A percentile compares a stretch with the other conserved stretches of the same genome.
Evolutionary conservation across 208 protist genomes (phyloP).

Genomic region (Acanthamoeba quina): DNA sequence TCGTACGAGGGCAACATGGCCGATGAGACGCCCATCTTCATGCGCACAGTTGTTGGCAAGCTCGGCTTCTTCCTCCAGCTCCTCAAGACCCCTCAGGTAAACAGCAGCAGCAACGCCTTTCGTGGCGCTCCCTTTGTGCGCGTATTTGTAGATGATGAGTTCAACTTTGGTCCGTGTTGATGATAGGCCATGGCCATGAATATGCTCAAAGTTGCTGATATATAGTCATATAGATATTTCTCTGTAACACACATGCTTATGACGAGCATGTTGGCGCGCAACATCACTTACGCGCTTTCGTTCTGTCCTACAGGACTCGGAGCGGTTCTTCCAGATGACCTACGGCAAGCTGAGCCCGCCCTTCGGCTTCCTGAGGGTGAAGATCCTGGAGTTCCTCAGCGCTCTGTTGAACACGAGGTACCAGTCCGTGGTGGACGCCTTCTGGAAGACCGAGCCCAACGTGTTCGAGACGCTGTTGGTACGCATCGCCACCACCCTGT

Average conservation of each 20-base stretch:
- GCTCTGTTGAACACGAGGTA: constrained; percentile 55
- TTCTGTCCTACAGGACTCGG: neutral
- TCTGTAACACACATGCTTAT: too few species aligned
- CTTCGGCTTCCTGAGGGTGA: constrained; percentile 49
- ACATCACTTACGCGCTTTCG: neutral
- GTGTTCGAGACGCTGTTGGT: constrained; percentile 52
- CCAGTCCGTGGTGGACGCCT: constrained; percentile 39
- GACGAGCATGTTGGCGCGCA: too few species aligned
- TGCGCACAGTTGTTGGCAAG: constrained; percentile 30
- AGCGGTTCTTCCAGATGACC: constrained; percentile 28
- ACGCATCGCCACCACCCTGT: neutral
- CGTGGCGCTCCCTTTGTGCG: neutral
- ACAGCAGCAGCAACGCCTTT: neutral
- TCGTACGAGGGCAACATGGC: constrained; percentile 63
- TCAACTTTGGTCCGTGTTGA: constrained; percentile 56
- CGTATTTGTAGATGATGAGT: constrained; percentile 4
- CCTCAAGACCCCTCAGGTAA: constrained; percentile 49
- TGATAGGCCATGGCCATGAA: constrained; percentile 58
- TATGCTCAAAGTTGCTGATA: neutral
- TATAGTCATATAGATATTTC: too few species aligned
- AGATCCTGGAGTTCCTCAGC: constrained; percentile 61
- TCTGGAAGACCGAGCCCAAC: constrained; percentile 67
- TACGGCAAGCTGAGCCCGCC: constrained; percentile 33
- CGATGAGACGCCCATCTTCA: constrained; percentile 62
- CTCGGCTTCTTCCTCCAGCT: constrained; percentile 45